Evolutionary conservation across 371 early-diverging fungal species (phyloP).

Genomic region (Syncephalis plumigaleata): DNA sequence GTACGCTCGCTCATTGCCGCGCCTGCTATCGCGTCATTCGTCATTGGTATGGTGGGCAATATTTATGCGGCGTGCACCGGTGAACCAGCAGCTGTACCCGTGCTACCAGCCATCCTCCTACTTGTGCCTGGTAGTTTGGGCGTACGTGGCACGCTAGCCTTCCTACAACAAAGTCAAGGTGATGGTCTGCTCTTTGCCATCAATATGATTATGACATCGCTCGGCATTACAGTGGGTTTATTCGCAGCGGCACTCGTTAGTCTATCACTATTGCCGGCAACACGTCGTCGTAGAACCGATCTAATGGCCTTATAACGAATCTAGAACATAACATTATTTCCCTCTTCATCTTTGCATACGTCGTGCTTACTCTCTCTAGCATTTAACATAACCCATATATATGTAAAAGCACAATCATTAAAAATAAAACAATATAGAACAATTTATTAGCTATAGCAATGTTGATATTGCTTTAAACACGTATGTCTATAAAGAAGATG

Average conservation of each 20-base stretch:
- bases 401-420: too few species aligned
- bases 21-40: conserved; percentile 32
- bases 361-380: too few species aligned
- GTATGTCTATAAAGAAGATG: too few species aligned
- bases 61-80: conserved; percentile 27
- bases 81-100: conserved; percentile 30
- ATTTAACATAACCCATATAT: too few species aligned
- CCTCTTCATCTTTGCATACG: too few species aligned
- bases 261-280: too few species aligned
- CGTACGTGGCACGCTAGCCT: conserved; percentile 13
- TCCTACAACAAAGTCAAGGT: conserved; percentile 4
- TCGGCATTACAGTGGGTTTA: background rate
- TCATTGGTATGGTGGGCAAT: conserved; percentile 31
- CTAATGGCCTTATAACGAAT: too few species aligned
- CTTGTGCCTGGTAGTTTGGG: conserved; percentile 38
- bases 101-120: conserved; percentile 29
- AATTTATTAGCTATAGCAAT: too few species aligned
- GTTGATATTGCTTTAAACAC: too few species aligned
- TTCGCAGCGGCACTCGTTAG: conserved; percentile 1
- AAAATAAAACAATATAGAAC: too few species aligned
- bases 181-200: background rate
- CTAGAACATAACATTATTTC: too few species aligned
- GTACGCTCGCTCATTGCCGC: conserved; percentile 13
- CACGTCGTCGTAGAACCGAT: too few species aligned
- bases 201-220: background rate